Evolutionary conservation across 139 green algal species (phyloP).

Genomic region (Chlorella vulgaris): DNA sequence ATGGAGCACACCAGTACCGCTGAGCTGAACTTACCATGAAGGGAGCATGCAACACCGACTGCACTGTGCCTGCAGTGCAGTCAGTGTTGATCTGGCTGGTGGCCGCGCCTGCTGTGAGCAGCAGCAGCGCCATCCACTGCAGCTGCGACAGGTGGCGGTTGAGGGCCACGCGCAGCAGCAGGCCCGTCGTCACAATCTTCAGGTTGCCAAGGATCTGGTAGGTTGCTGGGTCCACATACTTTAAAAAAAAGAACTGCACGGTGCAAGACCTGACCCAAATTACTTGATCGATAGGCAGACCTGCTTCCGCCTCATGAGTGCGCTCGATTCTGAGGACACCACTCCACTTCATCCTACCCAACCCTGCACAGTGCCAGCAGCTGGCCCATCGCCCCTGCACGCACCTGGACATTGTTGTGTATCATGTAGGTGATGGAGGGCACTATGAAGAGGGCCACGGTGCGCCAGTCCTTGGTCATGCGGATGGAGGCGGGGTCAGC

Average conservation of each 20-base stretch:
- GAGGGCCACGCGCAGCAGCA: conserved; percentile 59
- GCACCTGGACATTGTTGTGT: conserved; percentile 72
- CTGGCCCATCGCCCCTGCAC: too few species aligned
- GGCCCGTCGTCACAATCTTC: conserved; percentile 74
- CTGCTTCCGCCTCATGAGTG: too few species aligned
- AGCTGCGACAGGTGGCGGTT: conserved; percentile 41
- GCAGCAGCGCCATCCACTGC: conserved; percentile 63
- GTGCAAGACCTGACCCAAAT: too few species aligned
- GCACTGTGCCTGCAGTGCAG: conserved; percentile 11
- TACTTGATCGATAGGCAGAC: too few species aligned
- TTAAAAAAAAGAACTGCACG: conserved; percentile 62
- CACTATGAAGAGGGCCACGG: conserved; percentile 55
- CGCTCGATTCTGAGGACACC: too few species aligned
- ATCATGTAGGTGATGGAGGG: conserved; percentile 71
- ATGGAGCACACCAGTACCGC: too few species aligned
- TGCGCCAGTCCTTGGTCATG: conserved; percentile 37
- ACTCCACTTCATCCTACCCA: too few species aligned
- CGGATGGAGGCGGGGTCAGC: conserved; percentile 19
- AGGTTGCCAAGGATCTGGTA: conserved; percentile 79
- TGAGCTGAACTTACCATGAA: conserved; percentile 31
- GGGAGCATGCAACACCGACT: conserved; percentile 41
- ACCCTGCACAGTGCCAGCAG: too few species aligned
- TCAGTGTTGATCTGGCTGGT: conserved; percentile 59
- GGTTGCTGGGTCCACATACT: conserved; percentile 63
- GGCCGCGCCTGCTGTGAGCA: conserved; percentile 62